These are phyloP conservation scores for Scleroderma citrinum DNA, from an alignment of 768 basidiomycete species.

Conservation along the genomic window DNA sequence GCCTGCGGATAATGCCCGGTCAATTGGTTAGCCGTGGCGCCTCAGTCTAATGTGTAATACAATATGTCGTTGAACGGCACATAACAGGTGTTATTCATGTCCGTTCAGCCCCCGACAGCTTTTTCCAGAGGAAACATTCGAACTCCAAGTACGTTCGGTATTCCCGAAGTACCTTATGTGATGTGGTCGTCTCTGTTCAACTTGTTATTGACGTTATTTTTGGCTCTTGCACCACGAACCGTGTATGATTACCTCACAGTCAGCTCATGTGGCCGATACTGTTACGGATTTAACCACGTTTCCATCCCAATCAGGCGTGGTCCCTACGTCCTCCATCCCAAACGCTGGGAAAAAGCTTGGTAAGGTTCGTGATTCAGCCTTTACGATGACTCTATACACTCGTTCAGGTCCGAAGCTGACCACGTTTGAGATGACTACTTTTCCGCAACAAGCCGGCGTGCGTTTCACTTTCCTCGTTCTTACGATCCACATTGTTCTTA, in stretches of 20 bases:
- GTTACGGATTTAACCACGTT: constrained; percentile 9
- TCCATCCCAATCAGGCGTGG: constrained; percentile 6
- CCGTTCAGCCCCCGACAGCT: constrained; percentile 16
- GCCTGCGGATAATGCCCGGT: too few relatives aligned
- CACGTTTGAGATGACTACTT: too few relatives aligned
- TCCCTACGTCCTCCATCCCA: constrained; percentile 7
- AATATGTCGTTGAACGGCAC: not conserved
- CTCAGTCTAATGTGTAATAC: not conserved
- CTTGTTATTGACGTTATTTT: constrained; percentile 5
- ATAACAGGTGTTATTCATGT: constrained; percentile 18
- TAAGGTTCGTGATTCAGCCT: constrained; percentile 11
- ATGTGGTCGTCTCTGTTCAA: constrained; percentile 6
- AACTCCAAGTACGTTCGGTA: constrained; percentile 4
- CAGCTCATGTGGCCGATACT: constrained; percentile 9
- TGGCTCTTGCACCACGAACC: constrained; percentile 12
- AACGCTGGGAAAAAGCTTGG: not conserved
- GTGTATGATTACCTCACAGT: constrained; percentile 24
- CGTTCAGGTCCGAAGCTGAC: not conserved
- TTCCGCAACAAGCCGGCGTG: too few relatives aligned
- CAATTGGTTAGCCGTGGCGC: too few relatives aligned
- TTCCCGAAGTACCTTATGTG: constrained; percentile 8
- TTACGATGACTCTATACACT: constrained; percentile 16
- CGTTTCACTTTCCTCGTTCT: constrained; percentile 8
- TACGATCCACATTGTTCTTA: not conserved
- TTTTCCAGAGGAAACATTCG: constrained; percentile 16